Evolutionary conservation across 1,284 basidiomycete genomes (phyloP).

Genomic region (Rhodotorula sp.): DNA sequence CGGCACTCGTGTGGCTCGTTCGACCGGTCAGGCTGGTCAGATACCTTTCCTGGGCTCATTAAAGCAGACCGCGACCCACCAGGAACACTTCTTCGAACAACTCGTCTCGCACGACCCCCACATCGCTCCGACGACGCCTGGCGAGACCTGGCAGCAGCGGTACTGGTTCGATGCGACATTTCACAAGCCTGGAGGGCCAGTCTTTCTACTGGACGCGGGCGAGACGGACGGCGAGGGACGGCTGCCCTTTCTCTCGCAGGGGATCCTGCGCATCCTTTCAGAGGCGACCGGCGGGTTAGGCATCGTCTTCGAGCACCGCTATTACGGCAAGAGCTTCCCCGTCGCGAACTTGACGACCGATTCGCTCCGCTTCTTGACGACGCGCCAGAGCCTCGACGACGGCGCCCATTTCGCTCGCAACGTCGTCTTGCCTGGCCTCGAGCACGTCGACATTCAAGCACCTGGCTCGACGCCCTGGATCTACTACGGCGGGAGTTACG

Average conservation of each 20-base stretch:
- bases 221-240: constrained; percentile 46
- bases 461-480: constrained; percentile 69
- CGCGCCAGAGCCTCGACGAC: constrained; percentile 86
- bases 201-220: constrained; percentile 50
- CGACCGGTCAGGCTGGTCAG: not conserved
- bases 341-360: constrained; percentile 64
- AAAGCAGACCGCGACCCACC: not conserved
- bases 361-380: constrained; percentile 74
- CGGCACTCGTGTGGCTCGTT: not conserved
- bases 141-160: constrained; percentile 38
- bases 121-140: constrained; percentile 3
- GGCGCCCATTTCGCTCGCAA: constrained; percentile 84
- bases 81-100: constrained; percentile 33
- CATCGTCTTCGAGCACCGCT: constrained; percentile 86
- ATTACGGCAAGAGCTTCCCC: constrained; percentile 78
- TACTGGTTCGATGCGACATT: constrained; percentile 83
- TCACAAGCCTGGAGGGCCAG: constrained; percentile 65
- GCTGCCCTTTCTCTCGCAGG: constrained; percentile 51
- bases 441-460: constrained; percentile 59
- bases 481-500: constrained; percentile 84
- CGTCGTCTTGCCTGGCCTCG: constrained; percentile 70
- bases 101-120: constrained; percentile 33
- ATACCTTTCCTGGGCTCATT: not conserved
- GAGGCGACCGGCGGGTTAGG: constrained; percentile 73
- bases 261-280: constrained; percentile 80